Conservation (phyloP, 768 basidiomycete species). For the Sporobolomyces pararoseus region DNA sequence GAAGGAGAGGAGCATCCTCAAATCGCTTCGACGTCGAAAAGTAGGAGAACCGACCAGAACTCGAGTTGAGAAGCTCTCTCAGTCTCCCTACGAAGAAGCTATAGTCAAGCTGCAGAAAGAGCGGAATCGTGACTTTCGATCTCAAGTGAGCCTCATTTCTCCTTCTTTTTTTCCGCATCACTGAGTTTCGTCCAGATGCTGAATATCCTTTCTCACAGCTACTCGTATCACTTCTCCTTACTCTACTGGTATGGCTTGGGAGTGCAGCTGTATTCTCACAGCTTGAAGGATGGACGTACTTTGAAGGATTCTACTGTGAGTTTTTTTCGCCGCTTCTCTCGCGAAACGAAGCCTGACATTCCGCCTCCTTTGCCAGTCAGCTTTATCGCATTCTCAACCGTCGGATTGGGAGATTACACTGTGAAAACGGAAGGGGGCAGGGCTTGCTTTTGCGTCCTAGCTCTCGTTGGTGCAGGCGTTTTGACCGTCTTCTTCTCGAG, state of each 20-base stretch:
- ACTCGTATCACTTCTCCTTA: constrained; percentile 9
- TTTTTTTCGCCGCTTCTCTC: not conserved
- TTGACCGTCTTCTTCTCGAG: constrained; percentile 32
- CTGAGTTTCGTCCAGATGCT: not conserved
- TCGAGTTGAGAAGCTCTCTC: constrained; percentile 4
- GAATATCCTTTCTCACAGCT: not conserved
- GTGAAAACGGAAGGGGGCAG: constrained; percentile 31
- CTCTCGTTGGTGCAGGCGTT: constrained; percentile 5
- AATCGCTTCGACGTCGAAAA: constrained; percentile 2
- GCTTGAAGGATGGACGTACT: constrained; percentile 30
- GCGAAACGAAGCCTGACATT: not conserved
- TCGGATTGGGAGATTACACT: constrained; percentile 28
- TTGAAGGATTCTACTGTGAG: constrained; percentile 12
- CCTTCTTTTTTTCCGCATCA: not conserved
- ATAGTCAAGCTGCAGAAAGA: constrained; percentile 22
- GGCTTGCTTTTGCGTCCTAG: constrained; percentile 36
- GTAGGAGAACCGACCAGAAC: not conserved
- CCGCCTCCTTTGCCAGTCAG: not conserved
- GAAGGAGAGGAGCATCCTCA: not conserved
- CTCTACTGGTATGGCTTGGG: constrained; percentile 25
- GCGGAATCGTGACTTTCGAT: constrained; percentile 20
- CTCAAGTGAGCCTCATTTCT: constrained; percentile 12
- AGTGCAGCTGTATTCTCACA: constrained; percentile 11
- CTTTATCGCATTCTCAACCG: constrained; percentile 19
- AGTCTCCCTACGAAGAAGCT: constrained; percentile 20